phyloP scores from a whole-genome alignment of 192 early-diverging fungal species.

The Oehlia diaphana region DNA sequence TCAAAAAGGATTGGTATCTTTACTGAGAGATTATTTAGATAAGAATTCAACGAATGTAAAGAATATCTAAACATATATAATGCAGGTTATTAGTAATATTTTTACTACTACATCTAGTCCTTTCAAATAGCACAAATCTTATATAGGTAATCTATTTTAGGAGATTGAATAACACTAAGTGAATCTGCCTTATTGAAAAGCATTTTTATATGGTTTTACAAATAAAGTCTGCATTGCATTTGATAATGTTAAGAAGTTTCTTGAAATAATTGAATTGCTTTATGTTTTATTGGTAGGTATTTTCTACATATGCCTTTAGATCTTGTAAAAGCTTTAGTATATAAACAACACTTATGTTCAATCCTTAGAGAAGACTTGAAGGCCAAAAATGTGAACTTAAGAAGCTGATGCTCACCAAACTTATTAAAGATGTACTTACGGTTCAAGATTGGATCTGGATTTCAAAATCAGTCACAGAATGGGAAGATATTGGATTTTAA shows the following conservation, averaged over 20 bases:
- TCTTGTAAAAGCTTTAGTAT: slow-evolving; percentile 1
- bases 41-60: slow-evolving; percentile 5
- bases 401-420: not conserved
- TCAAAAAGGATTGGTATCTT: slow-evolving; percentile 18
- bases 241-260: slow-evolving; percentile 12
- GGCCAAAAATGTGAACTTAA: slow-evolving; percentile 20
- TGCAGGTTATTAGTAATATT: slow-evolving; percentile 28
- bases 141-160: not conserved
- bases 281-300: slow-evolving; percentile 25
- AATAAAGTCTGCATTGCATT: slow-evolving; percentile 19
- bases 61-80: slow-evolving; percentile 5
- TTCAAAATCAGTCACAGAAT: not conserved
- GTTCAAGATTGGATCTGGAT: slow-evolving; percentile 31
- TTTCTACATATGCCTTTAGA: slow-evolving; percentile 5
- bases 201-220: not conserved
- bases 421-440: not conserved
- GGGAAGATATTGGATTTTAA: not conserved
- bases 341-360: slow-evolving; percentile 12
- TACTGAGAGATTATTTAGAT: slow-evolving; percentile 24
- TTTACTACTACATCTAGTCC: not conserved
- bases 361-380: slow-evolving; percentile 21
- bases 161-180: not conserved
- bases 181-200: not conserved
- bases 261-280: slow-evolving; percentile 22
- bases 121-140: slow-evolving; percentile 10